Evolutionary conservation across 108 stramenopile species (phyloP), one percentile per base, ranked within the genome.

Genomic region (Ochromonas danica): DNA sequence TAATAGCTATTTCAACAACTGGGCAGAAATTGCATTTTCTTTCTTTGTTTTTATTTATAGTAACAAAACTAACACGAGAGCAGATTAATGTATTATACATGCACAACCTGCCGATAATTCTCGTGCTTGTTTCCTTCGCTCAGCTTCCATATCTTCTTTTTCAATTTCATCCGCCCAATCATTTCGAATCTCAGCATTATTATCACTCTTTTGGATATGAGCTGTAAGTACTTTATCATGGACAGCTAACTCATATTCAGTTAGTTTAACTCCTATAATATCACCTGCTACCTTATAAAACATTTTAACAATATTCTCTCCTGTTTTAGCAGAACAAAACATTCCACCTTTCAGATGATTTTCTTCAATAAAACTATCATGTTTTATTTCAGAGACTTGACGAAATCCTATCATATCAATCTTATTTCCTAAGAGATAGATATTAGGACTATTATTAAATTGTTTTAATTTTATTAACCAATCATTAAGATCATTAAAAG

Each of bases 381-480:
- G 85, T 30, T 78, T 41, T 6, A 3, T 17, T 1, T 80, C 80
- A n/a, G 27, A 1, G 1, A 86, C 82, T 51, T 57, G 36, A 0
- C 82, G 27, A 0, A 30, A 36, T 6, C 0, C 28, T 0, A 83
- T 42, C 28, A 86, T 6, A 61, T 86, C 85, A 0, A 82, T 43
- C 40, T 85, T 84, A 39, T 84, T 84, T 14, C 80, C 83, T 3
- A 85, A 40, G 10, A 85, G 1, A 43, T 45, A 79, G 14, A 84
- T 14, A 61, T 0, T 2, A 35, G 0, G 43, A 25, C 14, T 40
- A 71, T 41, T 63, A 30, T 39, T 40, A 25, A 27, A 57, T 28
- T 70, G 1, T 36, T 71, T 39, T 1, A 81, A 25, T 17, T 40
- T 1, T 25, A n/a, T 36, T 25, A 85, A 60, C 85, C 85, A 85